A percentile compares a stretch with the other conserved stretches of the same genome.
Conservation (phyloP, 495 filamentous ascomycete species). For the Trichoderma virens region DNA sequence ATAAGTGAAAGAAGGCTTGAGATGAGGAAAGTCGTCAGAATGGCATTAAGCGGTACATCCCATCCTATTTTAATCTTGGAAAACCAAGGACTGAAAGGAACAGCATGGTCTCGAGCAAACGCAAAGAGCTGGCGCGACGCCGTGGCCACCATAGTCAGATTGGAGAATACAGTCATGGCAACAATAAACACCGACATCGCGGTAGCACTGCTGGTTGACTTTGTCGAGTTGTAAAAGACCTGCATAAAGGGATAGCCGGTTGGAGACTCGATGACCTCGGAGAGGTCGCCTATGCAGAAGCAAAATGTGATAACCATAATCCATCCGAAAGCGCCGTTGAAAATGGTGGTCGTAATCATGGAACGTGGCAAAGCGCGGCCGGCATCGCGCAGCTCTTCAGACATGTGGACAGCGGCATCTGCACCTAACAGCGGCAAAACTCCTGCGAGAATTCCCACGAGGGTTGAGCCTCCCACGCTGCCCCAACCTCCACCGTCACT, state of each 20-base stretch:
- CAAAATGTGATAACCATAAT: constrained; percentile 38
- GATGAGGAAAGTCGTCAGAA: constrained; percentile 38
- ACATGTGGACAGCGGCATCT: constrained; percentile 23
- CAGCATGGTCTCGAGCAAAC: constrained; percentile 52
- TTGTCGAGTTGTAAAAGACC: constrained; percentile 41
- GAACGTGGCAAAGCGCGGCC: constrained; percentile 35
- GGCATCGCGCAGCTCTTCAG: constrained; percentile 44
- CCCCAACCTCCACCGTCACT: constrained; percentile 50
- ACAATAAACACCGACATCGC: constrained; percentile 40
- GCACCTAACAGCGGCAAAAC: constrained; percentile 20
- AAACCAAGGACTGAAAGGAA: constrained; percentile 48
- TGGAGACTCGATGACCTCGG: constrained; percentile 21
- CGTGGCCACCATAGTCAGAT: constrained; percentile 44
- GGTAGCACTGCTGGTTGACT: constrained; percentile 34
- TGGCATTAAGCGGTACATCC: constrained; percentile 47
- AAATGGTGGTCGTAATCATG: constrained; percentile 35
- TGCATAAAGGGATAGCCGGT: constrained; percentile 48
- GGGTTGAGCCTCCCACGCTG: constrained; percentile 41
- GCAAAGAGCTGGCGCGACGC: constrained; percentile 49
- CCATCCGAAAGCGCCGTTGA: constrained; percentile 34
- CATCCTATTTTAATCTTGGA: constrained; percentile 25
- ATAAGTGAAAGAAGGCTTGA: constrained; percentile 51
- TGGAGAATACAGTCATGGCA: constrained; percentile 36
- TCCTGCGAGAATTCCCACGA: constrained; percentile 29
- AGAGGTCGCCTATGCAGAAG: constrained; percentile 37